Conservation (phyloP, 345 rosid species). For the Ceriops tagal region DNA sequence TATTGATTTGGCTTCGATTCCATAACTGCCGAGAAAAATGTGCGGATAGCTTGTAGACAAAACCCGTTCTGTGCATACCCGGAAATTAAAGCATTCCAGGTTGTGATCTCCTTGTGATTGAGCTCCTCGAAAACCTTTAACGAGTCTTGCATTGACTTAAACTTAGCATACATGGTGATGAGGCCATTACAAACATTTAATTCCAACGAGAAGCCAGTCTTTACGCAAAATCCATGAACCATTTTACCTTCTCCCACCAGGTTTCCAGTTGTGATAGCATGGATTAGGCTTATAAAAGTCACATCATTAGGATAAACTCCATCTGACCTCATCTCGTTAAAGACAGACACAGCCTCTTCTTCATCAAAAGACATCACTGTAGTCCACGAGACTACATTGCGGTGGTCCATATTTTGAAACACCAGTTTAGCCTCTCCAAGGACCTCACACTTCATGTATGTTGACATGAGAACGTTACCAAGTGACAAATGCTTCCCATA, state of each 20-base stretch:
- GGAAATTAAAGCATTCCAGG: constrained; percentile 87
- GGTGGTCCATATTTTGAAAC: constrained; percentile 52
- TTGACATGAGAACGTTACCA: constrained; percentile 69
- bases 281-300: constrained; percentile 64
- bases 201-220: constrained; percentile 45
- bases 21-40: constrained; percentile 35
- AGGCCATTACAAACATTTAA: constrained; percentile 61
- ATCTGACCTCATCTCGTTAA: constrained; percentile 60
- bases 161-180: constrained; percentile 82
- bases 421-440: constrained; percentile 50
- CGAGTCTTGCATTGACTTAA: constrained; percentile 52
- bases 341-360: constrained; percentile 49
- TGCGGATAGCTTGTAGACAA: constrained; percentile 49
- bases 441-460: constrained; percentile 62
- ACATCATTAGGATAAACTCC: constrained; percentile 75
- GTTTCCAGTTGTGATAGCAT: constrained; percentile 42
- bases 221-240: constrained; percentile 65
- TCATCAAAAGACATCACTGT: constrained; percentile 62
- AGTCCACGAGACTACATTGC: constrained; percentile 85
- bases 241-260: constrained; percentile 48
- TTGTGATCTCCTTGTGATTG: constrained; percentile 43
- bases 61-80: constrained; percentile 68
- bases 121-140: constrained; percentile 58
- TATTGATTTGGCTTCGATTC: constrained; percentile 63
- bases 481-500: constrained; percentile 54